Base-by-base conservation (phyloP, 164 flowering plant species). In the Echeveria elegans region DNA sequence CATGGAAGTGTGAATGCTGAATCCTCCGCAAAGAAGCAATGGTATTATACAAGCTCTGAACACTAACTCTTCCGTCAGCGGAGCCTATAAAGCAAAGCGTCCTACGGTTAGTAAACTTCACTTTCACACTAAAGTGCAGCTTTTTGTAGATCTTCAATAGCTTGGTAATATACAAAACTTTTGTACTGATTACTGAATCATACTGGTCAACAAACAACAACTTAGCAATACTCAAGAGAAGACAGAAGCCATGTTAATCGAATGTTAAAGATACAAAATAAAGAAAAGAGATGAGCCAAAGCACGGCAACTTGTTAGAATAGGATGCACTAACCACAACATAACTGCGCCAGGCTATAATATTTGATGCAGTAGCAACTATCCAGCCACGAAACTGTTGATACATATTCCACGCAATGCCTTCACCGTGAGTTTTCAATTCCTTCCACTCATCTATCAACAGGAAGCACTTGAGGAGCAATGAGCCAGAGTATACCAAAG, bases 1-100 rank as follows among this genome's bases (percentile, higher is more conserved):
- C 63, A 92, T 76, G 65, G 84, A 72, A 47, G 19, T 80, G 71
- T 77, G 77, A 36, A 75, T 72, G 68, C 69, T 75, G 67, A 88
- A 87, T 74, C 96, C 96, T 71, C 90, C 99, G 75, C 94, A 94
- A 18, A 89, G 86, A 76, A 94, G 97, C 74, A 94, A 70, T 31
- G 99, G 94, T 69, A 89, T 81, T 93, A 94, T 92, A 70, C 97
- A 94, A 59, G 97, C 97, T 77, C 97, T 80, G 72, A 95, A 95
- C 53, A 95, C 97, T 83, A 89, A 65, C 79, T 95, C 99, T 76
- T 92, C 99, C 10, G 94, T 89, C 26, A 91, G 21, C 43, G 99
- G 99, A 19, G 96, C 96, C 97, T 95, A 86, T 72, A 41, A 32
- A 72, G 64, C 21, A n/a, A n/a, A 70, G 67, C 5, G 40, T 37